Evolutionary conservation across 371 early-diverging fungal species (phyloP), one percentile per base, ranked within the genome.

Genomic region (Mucor mucedo): DNA sequence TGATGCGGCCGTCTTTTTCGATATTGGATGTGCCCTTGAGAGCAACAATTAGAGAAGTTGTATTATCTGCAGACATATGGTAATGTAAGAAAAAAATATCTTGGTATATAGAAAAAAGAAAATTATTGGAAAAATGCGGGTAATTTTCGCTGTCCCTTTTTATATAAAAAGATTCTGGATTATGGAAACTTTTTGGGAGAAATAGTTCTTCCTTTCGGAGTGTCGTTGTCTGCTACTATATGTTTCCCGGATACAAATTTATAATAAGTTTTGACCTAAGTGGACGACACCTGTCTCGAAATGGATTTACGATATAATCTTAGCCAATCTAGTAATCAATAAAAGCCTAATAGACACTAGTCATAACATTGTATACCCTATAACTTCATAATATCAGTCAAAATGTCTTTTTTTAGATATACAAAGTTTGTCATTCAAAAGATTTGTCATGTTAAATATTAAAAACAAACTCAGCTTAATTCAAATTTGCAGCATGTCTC

Each of bases 1-100:
- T 64, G 30, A 75, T 75, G 9, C 53, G 65, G 0, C 76, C 76
- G 13, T 75, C 70, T 10, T 62, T 55, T 63, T 75, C 76, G 28
- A 72, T 35, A 57, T 69, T 55, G 11, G 44, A 35, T 5, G 59
- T 28, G 14, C 67, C 69, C 40, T 65, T 66, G 30, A 72, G 42
- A 7, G 56, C 69, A 39, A 69, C 65, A 55, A 75, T 75, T 30
- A 75, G 35, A 16, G 76, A 69, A 11, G 72, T 75, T 41, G 68
- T 66, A 11, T 63, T 63, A 9, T 70, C 66, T 57, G 60, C 52
- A 41, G 55, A 30, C 65, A 65, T 65, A 10, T 5, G 28, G 11
- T 50, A 50, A 41, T 60, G 41, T 41, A 41, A 39, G 48, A 40
- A 52, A 52, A 56, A 13, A 48, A 32, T 41, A 52, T 9, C 21